These are phyloP conservation scores for Daldinia childiae DNA, from an alignment of 495 filamentous ascomycete species.

Conservation along the genomic window DNA sequence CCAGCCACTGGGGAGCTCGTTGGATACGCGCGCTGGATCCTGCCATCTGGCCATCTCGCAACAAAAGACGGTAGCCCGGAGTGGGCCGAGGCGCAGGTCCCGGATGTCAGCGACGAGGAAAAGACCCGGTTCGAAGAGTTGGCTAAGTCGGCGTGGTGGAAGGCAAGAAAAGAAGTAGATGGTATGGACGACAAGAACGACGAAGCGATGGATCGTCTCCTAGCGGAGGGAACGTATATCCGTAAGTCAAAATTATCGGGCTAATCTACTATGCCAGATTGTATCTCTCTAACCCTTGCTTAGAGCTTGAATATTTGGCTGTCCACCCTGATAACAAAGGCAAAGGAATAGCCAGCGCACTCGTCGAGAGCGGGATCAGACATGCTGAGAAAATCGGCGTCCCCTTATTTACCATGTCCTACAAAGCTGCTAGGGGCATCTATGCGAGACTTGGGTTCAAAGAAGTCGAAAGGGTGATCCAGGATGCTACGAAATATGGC, in stretches of 20 bases:
- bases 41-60: constrained; percentile 15
- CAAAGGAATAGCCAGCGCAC: background rate
- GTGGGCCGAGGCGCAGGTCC: background rate
- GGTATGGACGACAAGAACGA: background rate
- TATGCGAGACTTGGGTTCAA: background rate
- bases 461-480: background rate
- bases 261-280: background rate
- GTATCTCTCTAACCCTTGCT: background rate
- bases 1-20: constrained; percentile 36
- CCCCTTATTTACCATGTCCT: background rate
- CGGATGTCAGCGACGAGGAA: background rate
- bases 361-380: background rate
- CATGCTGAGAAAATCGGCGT: background rate
- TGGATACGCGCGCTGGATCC: constrained; percentile 47
- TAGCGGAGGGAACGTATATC: background rate
- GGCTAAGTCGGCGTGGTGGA: background rate
- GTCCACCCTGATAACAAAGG: background rate
- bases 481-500: background rate
- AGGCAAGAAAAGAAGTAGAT: background rate
- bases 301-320: background rate
- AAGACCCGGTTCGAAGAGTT: background rate
- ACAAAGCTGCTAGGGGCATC: background rate
- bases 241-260: background rate
- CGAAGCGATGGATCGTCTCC: background rate
- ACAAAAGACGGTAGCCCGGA: background rate